A percentile compares a stretch with the other conserved stretches of the same genome.
Evolutionary conservation across 2,329 filamentous ascomycete genomes (phyloP).

Genomic region (Botryotinia convoluta): DNA sequence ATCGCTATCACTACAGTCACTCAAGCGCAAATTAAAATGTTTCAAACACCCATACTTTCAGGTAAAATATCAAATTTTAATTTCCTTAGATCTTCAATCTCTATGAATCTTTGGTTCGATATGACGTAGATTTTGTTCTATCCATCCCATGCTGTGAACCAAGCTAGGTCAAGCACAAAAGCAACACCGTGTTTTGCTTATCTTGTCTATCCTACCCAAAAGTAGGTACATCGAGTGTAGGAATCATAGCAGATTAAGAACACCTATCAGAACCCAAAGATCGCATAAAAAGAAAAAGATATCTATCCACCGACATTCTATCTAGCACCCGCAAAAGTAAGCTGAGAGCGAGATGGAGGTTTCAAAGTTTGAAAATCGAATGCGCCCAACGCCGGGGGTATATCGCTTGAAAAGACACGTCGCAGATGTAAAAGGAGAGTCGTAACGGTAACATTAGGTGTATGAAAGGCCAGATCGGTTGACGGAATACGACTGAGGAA

Average conservation of each 20-base stretch:
- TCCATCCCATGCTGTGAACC: neutral
- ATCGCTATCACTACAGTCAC: neutral
- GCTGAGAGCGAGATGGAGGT: too few relatives aligned
- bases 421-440: neutral
- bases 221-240: neutral
- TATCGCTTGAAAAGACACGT: neutral
- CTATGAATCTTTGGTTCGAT: neutral
- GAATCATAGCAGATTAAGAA: neutral
- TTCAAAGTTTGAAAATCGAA: neutral
- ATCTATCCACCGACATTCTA: neutral
- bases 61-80: neutral
- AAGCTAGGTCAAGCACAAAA: neutral
- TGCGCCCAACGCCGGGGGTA: constrained; percentile 3
- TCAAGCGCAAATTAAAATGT: too few relatives aligned
- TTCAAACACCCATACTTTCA: too few relatives aligned
- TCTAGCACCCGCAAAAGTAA: neutral
- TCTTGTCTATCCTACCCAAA: neutral
- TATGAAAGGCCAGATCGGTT: neutral
- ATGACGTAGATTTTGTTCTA: neutral
- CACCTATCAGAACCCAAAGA: neutral
- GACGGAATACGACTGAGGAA: neutral
- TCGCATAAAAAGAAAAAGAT: neutral
- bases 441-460: too few relatives aligned
- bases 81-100: neutral
- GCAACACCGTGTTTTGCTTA: neutral